phyloP scores from a whole-genome alignment of 2,329 filamentous ascomycete species.

The Leptographium galeiforme region DNA sequence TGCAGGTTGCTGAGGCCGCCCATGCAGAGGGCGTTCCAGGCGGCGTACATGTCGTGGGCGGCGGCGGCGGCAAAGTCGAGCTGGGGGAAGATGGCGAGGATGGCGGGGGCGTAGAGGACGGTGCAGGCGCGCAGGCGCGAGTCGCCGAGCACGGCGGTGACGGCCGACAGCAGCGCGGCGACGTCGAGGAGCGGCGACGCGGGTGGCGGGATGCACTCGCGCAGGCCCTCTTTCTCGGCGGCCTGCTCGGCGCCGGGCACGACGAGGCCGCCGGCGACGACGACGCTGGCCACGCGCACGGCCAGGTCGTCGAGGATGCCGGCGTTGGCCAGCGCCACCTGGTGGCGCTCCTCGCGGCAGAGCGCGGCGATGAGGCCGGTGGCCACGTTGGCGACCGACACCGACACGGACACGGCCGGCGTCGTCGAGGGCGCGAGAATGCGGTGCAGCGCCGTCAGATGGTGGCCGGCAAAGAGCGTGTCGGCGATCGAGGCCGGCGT shows the following conservation, averaged over 20 bases:
- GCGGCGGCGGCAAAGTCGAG: slow-evolving; percentile 35
- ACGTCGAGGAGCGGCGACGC: slow-evolving; percentile 47
- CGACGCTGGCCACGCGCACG: slow-evolving; percentile 56
- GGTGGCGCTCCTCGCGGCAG: slow-evolving; percentile 59
- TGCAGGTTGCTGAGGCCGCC: slow-evolving; percentile 34
- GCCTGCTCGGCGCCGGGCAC: slow-evolving; percentile 47
- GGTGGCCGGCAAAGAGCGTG: slow-evolving; percentile 47
- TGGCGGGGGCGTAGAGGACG: slow-evolving; percentile 53
- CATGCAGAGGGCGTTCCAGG: slow-evolving; percentile 40
- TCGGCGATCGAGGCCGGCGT: slow-evolving; percentile 43
- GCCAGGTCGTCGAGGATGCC: slow-evolving; percentile 71
- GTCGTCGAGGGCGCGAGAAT: slow-evolving; percentile 44
- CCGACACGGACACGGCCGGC: slow-evolving; percentile 32
- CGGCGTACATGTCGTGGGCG: slow-evolving; percentile 31
- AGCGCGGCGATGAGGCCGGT: slow-evolving; percentile 40
- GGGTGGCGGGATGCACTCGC: slow-evolving; percentile 45
- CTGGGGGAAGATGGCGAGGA: slow-evolving; percentile 55
- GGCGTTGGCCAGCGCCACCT: slow-evolving; percentile 54
- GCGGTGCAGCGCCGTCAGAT: slow-evolving; percentile 47
- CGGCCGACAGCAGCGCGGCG: slow-evolving; percentile 60
- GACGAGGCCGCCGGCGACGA: slow-evolving; percentile 55
- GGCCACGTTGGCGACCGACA: slow-evolving; percentile 36
- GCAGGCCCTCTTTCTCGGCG: slow-evolving; percentile 38
- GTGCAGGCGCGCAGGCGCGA: slow-evolving; percentile 68
- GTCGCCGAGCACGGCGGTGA: slow-evolving; percentile 62